Base-by-base conservation (phyloP, 345 rosid species). In the Salix suchowensis region DNA sequence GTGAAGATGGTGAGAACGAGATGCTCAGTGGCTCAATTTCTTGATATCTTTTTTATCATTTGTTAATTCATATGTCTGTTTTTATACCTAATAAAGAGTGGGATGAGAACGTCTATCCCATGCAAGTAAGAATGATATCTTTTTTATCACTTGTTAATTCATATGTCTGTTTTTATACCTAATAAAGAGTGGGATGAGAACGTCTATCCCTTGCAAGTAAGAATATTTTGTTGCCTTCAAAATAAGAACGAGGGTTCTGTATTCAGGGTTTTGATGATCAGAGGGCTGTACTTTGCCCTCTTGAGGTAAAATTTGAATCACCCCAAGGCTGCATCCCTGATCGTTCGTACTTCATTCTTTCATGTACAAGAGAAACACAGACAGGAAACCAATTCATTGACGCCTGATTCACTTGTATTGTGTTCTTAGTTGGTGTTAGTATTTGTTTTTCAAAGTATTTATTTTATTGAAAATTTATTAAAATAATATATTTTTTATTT, bases 1-100 rank as follows among this genome's bases (percentile, higher is more conserved):
- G 90, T 14, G 93, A 88, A 83, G 88, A 86, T 26, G 83, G 71
- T 70, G 81, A 76, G 67, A 78, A 78, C 34, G 70, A 74, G 83
- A 72, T 78, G 28, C 70, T 81, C 16, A 81, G 80, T 39, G 74
- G 80, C 37, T 85, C 91, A 5, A 34, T 54, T 73, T 85, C 86
- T 66, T 75, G 72, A 44, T 77, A 84, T 58, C 8, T 42, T 42
- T 70, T 70, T 26, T 19, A 23, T n/a, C 12, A 21, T 69, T 68
- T 58, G n/a, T 65, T 9, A 68, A 52, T 21, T 36, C 32, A 62
- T 76, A 62, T 76, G 18, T 74, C 76, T 65, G 13, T 72, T 67
- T 73, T 23, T 65, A 77, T 73, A 74, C 62, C 76, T 9, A 58
- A 70, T 76, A 42, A 60, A 55, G 4, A 7, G 76, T 6, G 4